Base-by-base conservation (phyloP, 768 basidiomycete species). In the Pholiota microspora region DNA sequence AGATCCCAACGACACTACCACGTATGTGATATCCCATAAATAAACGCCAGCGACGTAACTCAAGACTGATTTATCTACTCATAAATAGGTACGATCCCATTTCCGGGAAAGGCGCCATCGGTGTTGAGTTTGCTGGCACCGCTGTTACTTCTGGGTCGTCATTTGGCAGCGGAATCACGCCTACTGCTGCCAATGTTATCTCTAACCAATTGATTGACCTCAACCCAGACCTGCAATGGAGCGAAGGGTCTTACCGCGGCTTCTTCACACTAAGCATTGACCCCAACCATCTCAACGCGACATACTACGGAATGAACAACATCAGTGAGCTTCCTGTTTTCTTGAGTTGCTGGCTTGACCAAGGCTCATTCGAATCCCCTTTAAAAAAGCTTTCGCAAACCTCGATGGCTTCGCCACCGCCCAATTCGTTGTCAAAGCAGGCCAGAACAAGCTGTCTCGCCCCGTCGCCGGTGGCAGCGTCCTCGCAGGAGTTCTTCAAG, bases 91-190 rank as follows among this genome's bases (percentile, higher is more conserved):
- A 82, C 67, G 65, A 83, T 58, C 71, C 79, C 2, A 55, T 59
- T 8, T 79, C 77, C 1, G 82, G 82, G 2, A 53, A 66, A 5
- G 81, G 82, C 7, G 77, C 77, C 1, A 71, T 81, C 45, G 82
- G 77, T 10, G 83, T 84, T 12, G 83, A 85, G 67, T 84, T 84
- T 58, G 82, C 82, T 10, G 83, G 84, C 1, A 82, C 83, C 0
- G 81, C 80, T 0, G 84, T 85, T 10, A 78, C 81, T 0, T 82
- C 80, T 1, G 62, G 62, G 4, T 80, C 80, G 12, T 56, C 77
- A 5, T 81, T 83, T 58, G 77, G 79, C 12, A 55, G 66, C 8
- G 68, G 68, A 18, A 71, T 78, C 46, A 51, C 64, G 7, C 76
- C 78, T 13, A 67, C 59, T 4, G 66, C 68, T 6, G 75, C 78